Base-by-base conservation (phyloP, 345 rosid genomes). In the Arabidopsis thaliana region DNA sequence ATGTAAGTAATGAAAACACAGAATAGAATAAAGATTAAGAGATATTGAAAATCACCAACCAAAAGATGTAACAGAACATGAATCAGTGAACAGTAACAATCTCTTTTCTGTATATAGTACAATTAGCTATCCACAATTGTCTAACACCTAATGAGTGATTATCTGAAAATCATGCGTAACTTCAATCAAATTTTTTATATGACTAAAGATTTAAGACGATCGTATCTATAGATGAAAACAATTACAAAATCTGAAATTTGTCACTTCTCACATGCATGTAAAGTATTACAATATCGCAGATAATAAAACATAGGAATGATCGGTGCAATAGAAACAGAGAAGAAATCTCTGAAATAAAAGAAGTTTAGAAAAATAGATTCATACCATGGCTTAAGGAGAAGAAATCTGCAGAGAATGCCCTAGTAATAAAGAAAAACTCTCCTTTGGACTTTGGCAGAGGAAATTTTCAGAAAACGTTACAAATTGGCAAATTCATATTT, bases 311-410 rank as follows among this genome's bases (percentile, higher is more conserved):
- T 41, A 60, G 14, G 55, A 57, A 30, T 0, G 11, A 56, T 10
- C 45, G 34, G 34, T 58, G 24, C 55, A 45, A 70, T 24, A 32
- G 6, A 73, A 42, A 51, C 22, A 14, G 12, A 25, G 68, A 72
- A 40, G 75, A 62, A 40, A 40, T 28, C 16, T 40, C 2, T 2
- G 25, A 23, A 32, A 16, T 16, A 16, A 23, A 65, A 36, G 8
- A 61, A 32, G 5, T 16, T 16, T 16, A 33, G 0, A 1, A 12
- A 72, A 6, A 22, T 7, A 72, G 62, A 5, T 13, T 58, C 3
- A 58, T 61, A 73, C 77, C 77, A 73, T 73, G 8, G 77, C 56
- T 52, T 41, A 53, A 42, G 55, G 63, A 33, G 70, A 73, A 12
- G 63, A 33, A 22, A 41, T 63, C 62, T 62, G 36, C 45, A 9